Percentiles rank a stretch among this genome's conserved stretches.
These are phyloP conservation scores for Calonectria multiphialidica DNA, from an alignment of 2,329 filamentous ascomycete species.

Conservation along the genomic window DNA sequence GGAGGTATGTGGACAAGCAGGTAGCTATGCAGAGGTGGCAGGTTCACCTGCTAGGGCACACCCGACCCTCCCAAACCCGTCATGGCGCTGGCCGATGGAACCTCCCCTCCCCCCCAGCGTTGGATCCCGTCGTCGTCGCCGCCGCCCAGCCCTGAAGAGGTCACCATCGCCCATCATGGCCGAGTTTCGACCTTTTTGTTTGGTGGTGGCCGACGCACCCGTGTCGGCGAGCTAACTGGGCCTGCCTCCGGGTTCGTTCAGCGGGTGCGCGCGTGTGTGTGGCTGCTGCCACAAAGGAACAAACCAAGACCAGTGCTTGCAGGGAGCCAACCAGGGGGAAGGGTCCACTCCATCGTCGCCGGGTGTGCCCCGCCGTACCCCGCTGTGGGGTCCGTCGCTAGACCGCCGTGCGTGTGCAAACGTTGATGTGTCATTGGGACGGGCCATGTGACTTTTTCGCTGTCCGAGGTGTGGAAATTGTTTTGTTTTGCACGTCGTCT, in stretches of 20 bases:
- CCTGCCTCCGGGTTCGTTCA: too few relatives aligned
- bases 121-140: too few relatives aligned
- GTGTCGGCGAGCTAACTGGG: too few relatives aligned
- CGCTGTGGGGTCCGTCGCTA: not conserved
- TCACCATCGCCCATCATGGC: too few relatives aligned
- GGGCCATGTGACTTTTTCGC: not conserved
- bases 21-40: not conserved
- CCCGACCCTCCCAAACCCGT: not conserved
- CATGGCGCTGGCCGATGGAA: too few relatives aligned
- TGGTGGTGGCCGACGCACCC: too few relatives aligned
- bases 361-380: not conserved
- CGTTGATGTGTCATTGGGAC: not conserved
- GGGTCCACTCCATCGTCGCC: not conserved
- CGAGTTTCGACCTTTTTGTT: too few relatives aligned
- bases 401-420: not conserved
- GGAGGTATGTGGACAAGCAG: not conserved
- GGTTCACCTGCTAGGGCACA: not conserved
- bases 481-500: not conserved
- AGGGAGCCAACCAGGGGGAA: not conserved
- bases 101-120: too few relatives aligned
- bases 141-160: too few relatives aligned
- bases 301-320: not conserved
- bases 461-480: not conserved
- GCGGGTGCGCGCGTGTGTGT: not conserved
- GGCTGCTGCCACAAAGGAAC: not conserved